phyloP scores from a whole-genome alignment of 768 basidiomycete genomes.

The Leccinum imitatum region DNA sequence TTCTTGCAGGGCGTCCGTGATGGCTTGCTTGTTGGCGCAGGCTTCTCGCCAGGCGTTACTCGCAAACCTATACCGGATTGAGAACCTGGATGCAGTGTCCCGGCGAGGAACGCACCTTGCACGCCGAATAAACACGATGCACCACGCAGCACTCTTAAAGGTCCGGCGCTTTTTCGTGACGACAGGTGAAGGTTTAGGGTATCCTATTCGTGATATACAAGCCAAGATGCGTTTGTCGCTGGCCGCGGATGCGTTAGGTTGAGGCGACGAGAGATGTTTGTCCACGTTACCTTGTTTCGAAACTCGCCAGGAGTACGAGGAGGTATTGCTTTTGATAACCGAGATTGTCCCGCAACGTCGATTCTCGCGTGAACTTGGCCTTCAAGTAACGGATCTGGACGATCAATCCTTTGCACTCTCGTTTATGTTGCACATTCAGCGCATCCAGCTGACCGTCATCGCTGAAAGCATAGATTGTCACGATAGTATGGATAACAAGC shows the following conservation, averaged over 20 bases:
- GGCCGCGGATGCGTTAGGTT: slow-evolving; percentile 6
- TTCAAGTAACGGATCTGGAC: slow-evolving; percentile 92
- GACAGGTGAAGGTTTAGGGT: slow-evolving; percentile 44
- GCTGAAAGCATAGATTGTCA: slow-evolving; percentile 20
- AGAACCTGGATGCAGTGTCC: slow-evolving; percentile 4
- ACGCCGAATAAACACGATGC: slow-evolving; percentile 64
- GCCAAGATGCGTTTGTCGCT: slow-evolving; percentile 74
- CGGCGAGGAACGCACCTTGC: slow-evolving; percentile 48
- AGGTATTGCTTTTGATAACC: slow-evolving; percentile 89
- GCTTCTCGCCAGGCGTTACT: slow-evolving; percentile 67
- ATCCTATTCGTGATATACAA: slow-evolving; percentile 75
- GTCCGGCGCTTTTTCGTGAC: slow-evolving; percentile 43
- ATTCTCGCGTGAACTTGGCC: slow-evolving; percentile 86
- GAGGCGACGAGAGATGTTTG: neutral
- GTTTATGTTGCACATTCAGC: slow-evolving; percentile 68
- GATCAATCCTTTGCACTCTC: slow-evolving; percentile 88
- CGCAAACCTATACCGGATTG: slow-evolving; percentile 45
- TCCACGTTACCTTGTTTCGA: slow-evolving; percentile 62
- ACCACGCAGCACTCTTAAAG: slow-evolving; percentile 56
- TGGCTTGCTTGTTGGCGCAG: slow-evolving; percentile 55
- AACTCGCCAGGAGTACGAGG: slow-evolving; percentile 63
- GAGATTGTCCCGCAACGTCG: slow-evolving; percentile 71
- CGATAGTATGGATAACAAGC: slow-evolving; percentile 1
- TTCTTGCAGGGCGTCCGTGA: slow-evolving; percentile 68
- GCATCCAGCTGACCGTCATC: slow-evolving; percentile 53